These are phyloP conservation scores for Metschnikowia baotianmanensis DNA, from an alignment of 805 yeast genomes.

Conservation along the genomic window DNA sequence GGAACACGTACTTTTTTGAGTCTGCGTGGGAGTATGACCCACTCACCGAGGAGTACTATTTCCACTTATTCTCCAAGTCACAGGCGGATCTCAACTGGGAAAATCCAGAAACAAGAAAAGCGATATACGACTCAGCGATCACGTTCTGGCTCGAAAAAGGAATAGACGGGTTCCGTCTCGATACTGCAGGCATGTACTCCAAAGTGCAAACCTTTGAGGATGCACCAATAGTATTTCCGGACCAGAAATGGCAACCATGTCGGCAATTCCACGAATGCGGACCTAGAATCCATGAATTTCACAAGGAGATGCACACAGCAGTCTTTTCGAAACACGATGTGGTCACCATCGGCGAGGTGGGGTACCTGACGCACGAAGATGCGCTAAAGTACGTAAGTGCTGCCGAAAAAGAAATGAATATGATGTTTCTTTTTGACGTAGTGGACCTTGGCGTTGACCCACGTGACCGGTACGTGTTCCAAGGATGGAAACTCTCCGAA, in stretches of 20 bases:
- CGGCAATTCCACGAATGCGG: conserved; percentile 38
- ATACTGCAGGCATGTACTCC: conserved; percentile 52
- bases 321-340: conserved; percentile 46
- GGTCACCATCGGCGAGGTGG: conserved; percentile 60
- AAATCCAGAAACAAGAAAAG: conserved; percentile 37
- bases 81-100: conserved; percentile 69
- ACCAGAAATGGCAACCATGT: conserved; percentile 40
- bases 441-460: conserved; percentile 38
- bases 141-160: conserved; percentile 56
- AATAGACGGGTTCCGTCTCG: conserved; percentile 59
- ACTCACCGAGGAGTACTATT: conserved; percentile 51
- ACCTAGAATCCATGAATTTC: conserved; percentile 58
- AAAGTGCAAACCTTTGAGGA: conserved; percentile 46
- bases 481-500: conserved; percentile 35
- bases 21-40: conserved; percentile 60
- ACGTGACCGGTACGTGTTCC: conserved; percentile 33
- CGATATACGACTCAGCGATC: conserved; percentile 47
- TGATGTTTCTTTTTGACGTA: conserved; percentile 37
- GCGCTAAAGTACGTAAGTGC: conserved; percentile 44
- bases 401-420: conserved; percentile 37
- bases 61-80: conserved; percentile 49
- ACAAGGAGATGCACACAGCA: conserved; percentile 45
- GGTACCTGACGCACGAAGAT: conserved; percentile 40
- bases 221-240: conserved; percentile 47
- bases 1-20: conserved; percentile 52